Evolutionary conservation across 179 eudicot genomes (phyloP), one percentile per base, ranked within the genome.

Genomic region (Spergularia azorica): DNA sequence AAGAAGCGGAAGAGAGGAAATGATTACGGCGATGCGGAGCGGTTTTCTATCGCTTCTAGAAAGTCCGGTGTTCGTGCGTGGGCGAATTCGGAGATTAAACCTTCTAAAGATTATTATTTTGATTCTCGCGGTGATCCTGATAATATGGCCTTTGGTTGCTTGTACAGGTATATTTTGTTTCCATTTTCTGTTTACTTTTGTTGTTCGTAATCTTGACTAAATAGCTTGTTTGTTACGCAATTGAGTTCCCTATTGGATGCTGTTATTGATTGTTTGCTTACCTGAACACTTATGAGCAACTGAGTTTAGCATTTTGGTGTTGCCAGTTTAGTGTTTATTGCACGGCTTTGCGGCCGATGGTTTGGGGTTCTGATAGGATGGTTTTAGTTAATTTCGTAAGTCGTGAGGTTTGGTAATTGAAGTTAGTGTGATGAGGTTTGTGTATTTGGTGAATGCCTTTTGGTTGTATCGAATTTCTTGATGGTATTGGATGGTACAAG

Each of bases 101-200:
- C 86, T 1, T 80, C 81, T 3, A 95, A 93, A 75, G 94, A 87
- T n/a, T 95, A 93, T 79, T 93, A 88, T 84, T 89, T 91, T 11
- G 99, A 95, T 83, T 89, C 96, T 71, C 86, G 86, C 1, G 98
- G 97, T 0, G 99, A 95, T 80, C 94, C 86, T 18, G 97, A 95
- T 82, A 95, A 95, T 80, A 77, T 95, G 74, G 97, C 94, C 7
- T 95, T 93, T 38, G 98, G 97, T 17, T 90, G 80, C 60, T 79
- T 95, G 63, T 95, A 91, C 86, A 91, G 95, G 98, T 91, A 72
- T n/a, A n/a, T n/a, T 72, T 51, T 38, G 15, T 32, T 15, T n/a
- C 16, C 0, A 1, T 38, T 16, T 57, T 17, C 0, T 8, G 1
- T 13, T 6, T 4, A 21, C 13, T 52, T 64, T 6, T 8, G 26